Conservation (phyloP, 805 yeast species). For the Wickerhamomyces queroliae region DNA sequence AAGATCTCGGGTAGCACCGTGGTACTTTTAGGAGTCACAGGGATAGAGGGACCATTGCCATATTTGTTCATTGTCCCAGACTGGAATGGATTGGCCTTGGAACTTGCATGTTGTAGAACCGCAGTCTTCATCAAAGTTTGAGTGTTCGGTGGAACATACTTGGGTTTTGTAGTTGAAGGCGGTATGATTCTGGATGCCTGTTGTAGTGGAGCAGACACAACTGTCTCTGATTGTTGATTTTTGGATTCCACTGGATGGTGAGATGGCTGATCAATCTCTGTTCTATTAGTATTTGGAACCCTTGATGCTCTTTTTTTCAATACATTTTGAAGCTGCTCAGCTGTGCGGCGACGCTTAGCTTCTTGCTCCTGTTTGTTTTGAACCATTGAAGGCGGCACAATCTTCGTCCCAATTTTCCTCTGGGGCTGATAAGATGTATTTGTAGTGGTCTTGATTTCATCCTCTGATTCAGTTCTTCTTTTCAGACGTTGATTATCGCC, state of each 20-base stretch:
- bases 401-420: constrained; percentile 19
- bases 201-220: constrained; percentile 3
- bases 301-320: constrained; percentile 19
- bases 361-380: constrained; percentile 16
- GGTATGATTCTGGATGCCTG: neutral
- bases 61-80: neutral
- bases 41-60: neutral
- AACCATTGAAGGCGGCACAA: constrained; percentile 14
- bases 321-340: constrained; percentile 15
- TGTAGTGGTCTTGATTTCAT: constrained; percentile 5
- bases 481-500: constrained; percentile 8
- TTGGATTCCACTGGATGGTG: neutral
- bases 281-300: constrained; percentile 15
- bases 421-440: constrained; percentile 10
- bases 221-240: no score
- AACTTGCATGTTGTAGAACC: constrained; percentile 26
- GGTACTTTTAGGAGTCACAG: constrained; percentile 16
- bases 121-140: constrained; percentile 28
- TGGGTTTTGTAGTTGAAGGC: constrained; percentile 3
- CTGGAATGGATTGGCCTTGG: constrained; percentile 7
- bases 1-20: constrained; percentile 38
- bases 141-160: constrained; percentile 9
- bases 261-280: constrained; percentile 1
- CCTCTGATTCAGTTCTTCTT: constrained; percentile 18
- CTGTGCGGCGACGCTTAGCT: constrained; percentile 21